These are phyloP conservation scores for Vigna reflexopilosa DNA, from an alignment of 306 rosid genomes.

Conservation along the genomic window DNA sequence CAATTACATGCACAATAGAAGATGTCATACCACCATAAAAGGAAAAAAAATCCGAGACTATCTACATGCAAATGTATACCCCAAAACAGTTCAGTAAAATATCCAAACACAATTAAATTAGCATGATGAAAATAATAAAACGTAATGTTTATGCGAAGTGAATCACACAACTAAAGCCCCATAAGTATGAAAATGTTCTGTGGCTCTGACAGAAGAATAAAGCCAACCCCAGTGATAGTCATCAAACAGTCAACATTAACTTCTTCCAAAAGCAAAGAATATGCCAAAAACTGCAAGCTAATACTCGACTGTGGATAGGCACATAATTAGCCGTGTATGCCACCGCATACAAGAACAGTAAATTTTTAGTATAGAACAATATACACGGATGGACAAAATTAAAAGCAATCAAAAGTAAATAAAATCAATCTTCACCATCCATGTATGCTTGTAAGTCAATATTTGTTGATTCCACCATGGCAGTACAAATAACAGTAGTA, in stretches of 20 bases:
- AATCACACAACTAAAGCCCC: neutral
- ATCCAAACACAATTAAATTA: neutral
- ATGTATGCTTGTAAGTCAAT: neutral
- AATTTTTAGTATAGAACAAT: neutral
- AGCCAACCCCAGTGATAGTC: neutral
- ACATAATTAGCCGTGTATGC: constrained; percentile 5
- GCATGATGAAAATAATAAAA: neutral
- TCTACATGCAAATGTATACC: neutral
- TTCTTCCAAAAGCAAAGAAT: constrained; percentile 10
- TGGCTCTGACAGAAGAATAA: neutral
- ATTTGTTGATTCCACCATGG: neutral
- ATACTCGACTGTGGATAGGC: constrained; percentile 1
- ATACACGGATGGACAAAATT: neutral
- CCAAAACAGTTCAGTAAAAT: neutral
- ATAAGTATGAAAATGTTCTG: neutral
- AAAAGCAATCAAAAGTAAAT: neutral
- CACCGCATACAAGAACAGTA: neutral
- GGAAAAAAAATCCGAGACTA: neutral
- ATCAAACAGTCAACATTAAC: neutral
- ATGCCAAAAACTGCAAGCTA: neutral
- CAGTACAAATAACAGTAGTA: no score
- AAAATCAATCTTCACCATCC: neutral
- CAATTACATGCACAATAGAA: neutral
- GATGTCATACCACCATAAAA: neutral
- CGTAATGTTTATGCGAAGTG: neutral